phyloP scores from a whole-genome alignment of 179 eudicot species.

The Silene vulgaris region DNA sequence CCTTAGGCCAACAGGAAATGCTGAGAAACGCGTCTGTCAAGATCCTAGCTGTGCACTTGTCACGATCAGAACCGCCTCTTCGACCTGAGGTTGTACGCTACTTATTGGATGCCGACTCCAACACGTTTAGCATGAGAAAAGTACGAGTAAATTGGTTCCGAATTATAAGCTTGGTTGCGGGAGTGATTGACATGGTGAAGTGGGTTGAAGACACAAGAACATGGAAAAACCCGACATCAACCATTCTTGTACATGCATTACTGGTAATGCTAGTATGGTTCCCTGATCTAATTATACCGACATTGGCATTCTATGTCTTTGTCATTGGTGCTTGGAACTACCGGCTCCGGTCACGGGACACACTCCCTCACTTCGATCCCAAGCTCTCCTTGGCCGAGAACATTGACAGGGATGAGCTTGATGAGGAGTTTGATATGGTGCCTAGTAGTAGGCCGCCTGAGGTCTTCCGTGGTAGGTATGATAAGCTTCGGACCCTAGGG shows the following conservation, averaged over 20 bases:
- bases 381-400: slow-evolving; percentile 64
- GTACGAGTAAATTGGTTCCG: slow-evolving; percentile 80
- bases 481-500: slow-evolving; percentile 66
- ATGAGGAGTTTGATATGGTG: slow-evolving; percentile 75
- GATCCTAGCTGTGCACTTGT: slow-evolving; percentile 54
- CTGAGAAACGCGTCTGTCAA: slow-evolving; percentile 50
- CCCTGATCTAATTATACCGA: slow-evolving; percentile 78
- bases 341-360: slow-evolving; percentile 46
- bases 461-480: slow-evolving; percentile 62
- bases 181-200: slow-evolving; percentile 55
- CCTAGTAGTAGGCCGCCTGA: slow-evolving; percentile 59
- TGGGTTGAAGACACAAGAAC: slow-evolving; percentile 86
- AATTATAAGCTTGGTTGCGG: slow-evolving; percentile 60
- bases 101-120: slow-evolving; percentile 69
- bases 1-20: slow-evolving; percentile 65
- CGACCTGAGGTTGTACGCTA: slow-evolving; percentile 59
- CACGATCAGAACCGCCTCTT: slow-evolving; percentile 88
- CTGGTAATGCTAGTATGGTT: slow-evolving; percentile 85
- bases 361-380: slow-evolving; percentile 65
- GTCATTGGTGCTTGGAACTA: slow-evolving; percentile 80
- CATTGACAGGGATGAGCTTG: slow-evolving; percentile 72
- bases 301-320: slow-evolving; percentile 74
- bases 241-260: slow-evolving; percentile 74
- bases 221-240: slow-evolving; percentile 87
- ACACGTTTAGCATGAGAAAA: slow-evolving; percentile 81